A percentile compares a stretch with the other conserved stretches of the same genome.
Evolutionary conservation across 768 basidiomycete species (phyloP).

Genomic region (Boletus subparvulus): DNA sequence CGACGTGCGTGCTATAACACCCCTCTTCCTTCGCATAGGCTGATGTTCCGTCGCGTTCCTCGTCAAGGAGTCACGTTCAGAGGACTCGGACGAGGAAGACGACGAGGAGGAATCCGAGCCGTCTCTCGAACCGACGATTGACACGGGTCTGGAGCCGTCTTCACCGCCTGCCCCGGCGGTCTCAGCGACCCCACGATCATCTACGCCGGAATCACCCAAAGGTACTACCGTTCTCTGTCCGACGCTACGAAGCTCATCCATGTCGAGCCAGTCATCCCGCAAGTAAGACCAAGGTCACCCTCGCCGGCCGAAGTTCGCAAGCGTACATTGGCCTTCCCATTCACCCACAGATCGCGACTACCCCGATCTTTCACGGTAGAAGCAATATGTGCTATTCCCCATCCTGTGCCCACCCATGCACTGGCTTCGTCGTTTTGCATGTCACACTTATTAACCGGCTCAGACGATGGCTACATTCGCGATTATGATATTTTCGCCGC

Average conservation of each 20-base stretch:
- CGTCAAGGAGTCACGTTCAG: constrained; percentile 54
- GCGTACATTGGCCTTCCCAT: constrained; percentile 38
- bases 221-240: constrained; percentile 23
- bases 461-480: constrained; percentile 90
- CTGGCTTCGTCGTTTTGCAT: constrained; percentile 84
- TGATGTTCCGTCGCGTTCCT: constrained; percentile 5
- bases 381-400: constrained; percentile 88
- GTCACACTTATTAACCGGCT: constrained; percentile 86
- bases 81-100: constrained; percentile 60
- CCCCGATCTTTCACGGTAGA: constrained; percentile 82
- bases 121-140: constrained; percentile 30
- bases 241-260: constrained; percentile 13
- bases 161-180: constrained; percentile 30
- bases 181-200: constrained; percentile 25
- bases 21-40: neutral
- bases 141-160: constrained; percentile 30
- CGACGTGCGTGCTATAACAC: constrained; percentile 50
- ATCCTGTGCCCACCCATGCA: constrained; percentile 85
- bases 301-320: constrained; percentile 59
- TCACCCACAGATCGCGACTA: constrained; percentile 25
- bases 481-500: constrained; percentile 89
- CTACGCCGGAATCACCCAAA: constrained; percentile 35
- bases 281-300: constrained; percentile 40
- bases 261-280: constrained; percentile 20
- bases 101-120: constrained; percentile 50